Base-by-base conservation (phyloP, 768 basidiomycete genomes). In the Phallus indusiatus region DNA sequence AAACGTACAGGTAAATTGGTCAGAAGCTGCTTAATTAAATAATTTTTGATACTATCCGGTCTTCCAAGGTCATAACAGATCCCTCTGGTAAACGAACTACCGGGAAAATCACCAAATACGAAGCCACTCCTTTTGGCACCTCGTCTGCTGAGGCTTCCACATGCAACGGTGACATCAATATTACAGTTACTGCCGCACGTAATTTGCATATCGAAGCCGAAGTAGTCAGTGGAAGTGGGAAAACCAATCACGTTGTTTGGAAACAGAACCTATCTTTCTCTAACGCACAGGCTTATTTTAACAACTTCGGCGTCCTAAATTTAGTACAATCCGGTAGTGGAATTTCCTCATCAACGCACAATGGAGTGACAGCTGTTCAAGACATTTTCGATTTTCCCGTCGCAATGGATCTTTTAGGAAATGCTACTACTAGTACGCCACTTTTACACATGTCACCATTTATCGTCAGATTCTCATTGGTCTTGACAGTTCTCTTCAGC, bases 51-150 rank as follows among this genome's bases (percentile, higher is more conserved):
- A 21, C 34, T 42, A 55, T 20, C n/a, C n/a, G n/a, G n/a, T n/a
- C n/a, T 54, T n/a, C 17, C 22, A 34, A 65, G 62, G 83, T 88
- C 51, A 69, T 84, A 60, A 82, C 81, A 0, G 85, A 88, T 66
- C 68, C 80, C 8, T 86, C 87, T 33, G 70, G 74, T 1, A 72
- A 73, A 65, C 85, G 75, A 3, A 90, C 89, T 1, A 87, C 81
- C 1, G 89, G 89, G 28, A 76, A 73, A 28, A 87, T 90, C 59
- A 82, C 77, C 0, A 64, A 65, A 9, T 85, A 88, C 64, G 69
- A 76, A 17, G 86, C 74, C 33, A 69, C 79, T 11, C 79, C 79
- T 0, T 88, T 82, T 63, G 83, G 86, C 2, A 60, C 69, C 47
- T 74, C 83, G 2, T 75, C 67, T 20, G 78, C 74, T 1, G 75